A percentile compares a stretch with the other conserved stretches of the same genome.
These are phyloP conservation scores for Globisporangium orthogonon DNA, from an alignment of 352 stramenopile genomes.

Conservation along the genomic window DNA sequence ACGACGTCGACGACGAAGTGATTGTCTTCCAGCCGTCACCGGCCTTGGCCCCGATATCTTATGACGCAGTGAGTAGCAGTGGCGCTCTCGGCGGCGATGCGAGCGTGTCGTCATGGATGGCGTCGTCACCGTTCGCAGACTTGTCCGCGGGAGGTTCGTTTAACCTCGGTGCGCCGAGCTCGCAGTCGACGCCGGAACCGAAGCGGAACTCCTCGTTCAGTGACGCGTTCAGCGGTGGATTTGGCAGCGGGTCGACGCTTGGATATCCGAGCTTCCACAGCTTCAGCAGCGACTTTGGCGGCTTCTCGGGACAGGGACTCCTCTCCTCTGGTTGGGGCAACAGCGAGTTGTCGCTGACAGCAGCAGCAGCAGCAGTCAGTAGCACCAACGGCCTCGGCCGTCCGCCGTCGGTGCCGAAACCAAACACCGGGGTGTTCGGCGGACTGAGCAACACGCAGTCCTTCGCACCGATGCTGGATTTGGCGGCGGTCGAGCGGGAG, in stretches of 20 bases:
- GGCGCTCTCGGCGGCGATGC: constrained; percentile 7
- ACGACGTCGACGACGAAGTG: constrained; percentile 81
- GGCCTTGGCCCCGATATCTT: constrained; percentile 20
- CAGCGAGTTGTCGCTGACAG: not conserved
- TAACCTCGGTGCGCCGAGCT: constrained; percentile 15
- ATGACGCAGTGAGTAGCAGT: constrained; percentile 13
- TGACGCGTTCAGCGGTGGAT: constrained; percentile 12
- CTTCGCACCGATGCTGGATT: constrained; percentile 43
- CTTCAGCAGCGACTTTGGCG: constrained; percentile 39
- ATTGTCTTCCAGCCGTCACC: constrained; percentile 77
- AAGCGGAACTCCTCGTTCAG: constrained; percentile 11
- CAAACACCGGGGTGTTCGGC: not conserved
- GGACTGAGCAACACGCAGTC: constrained; percentile 16
- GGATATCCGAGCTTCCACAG: constrained; percentile 61
- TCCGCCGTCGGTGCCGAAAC: constrained; percentile 10
- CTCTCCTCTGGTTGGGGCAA: constrained; percentile 50
- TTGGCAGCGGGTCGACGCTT: constrained; percentile 31
- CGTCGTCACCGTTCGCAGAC: constrained; percentile 15
- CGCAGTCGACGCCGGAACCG: constrained; percentile 12
- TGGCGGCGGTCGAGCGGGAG: constrained; percentile 66
- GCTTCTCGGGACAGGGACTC: constrained; percentile 33
- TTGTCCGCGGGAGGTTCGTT: constrained; percentile 9
- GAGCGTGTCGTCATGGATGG: not conserved
- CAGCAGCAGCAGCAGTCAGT: constrained; percentile 4
- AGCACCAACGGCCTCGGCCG: constrained; percentile 7